Percentiles rank a stretch among this genome's conserved stretches.
These are phyloP conservation scores for Glycine latifolia DNA, from an alignment of 306 rosid species.

Conservation along the genomic window DNA sequence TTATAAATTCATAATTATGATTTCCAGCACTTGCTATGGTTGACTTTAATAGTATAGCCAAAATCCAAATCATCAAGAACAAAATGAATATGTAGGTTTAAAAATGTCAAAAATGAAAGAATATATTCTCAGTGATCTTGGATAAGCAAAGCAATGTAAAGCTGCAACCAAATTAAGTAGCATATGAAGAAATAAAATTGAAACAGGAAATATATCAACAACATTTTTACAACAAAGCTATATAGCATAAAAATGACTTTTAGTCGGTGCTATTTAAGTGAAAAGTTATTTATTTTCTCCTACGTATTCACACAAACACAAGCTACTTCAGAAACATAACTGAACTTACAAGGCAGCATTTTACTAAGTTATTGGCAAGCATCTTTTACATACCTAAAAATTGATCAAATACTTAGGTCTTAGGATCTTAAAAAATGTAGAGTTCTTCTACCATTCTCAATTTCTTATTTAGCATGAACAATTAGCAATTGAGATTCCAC, in stretches of 20 bases:
- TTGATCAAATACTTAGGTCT: neutral
- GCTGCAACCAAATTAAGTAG: constrained; percentile 16
- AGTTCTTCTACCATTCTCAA: constrained; percentile 10
- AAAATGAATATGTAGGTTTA: neutral
- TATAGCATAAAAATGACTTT: neutral
- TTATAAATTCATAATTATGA: constrained; percentile 32
- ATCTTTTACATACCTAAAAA: neutral
- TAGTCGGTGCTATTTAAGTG: neutral
- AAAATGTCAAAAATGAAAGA: constrained; percentile 22
- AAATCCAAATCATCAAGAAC: constrained; percentile 22
- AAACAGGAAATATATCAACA: constrained; percentile 6
- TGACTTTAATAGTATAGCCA: constrained; percentile 16
- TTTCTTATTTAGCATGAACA: neutral
- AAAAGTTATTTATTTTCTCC: neutral
- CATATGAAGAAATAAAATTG: neutral
- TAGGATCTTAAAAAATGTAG: neutral
- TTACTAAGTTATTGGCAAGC: neutral
- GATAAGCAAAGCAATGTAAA: neutral
- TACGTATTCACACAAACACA: neutral
- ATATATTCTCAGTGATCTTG: constrained; percentile 23
- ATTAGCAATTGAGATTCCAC: constrained; percentile 1
- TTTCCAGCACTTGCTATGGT: constrained; percentile 22
- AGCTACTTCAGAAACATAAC: constrained; percentile 10
- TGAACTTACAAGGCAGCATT: neutral
- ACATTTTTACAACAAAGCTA: constrained; percentile 5